Conservation (phyloP, 192 early-diverging fungal genomes). For the Lobosporangium transversale region DNA sequence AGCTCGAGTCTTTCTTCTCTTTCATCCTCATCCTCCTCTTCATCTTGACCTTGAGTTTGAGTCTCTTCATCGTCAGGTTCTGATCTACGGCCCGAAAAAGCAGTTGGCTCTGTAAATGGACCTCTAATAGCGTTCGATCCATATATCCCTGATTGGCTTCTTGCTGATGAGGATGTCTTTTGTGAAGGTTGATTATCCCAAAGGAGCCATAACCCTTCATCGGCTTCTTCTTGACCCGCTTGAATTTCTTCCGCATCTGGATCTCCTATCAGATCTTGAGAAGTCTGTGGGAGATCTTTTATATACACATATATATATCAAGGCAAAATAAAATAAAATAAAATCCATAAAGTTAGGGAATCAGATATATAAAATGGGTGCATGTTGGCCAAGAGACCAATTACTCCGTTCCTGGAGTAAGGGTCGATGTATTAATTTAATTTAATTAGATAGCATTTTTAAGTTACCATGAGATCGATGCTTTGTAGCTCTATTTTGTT, state of each 20-base stretch:
- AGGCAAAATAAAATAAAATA: not conserved
- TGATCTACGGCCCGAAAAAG: no score
- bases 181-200: no score
- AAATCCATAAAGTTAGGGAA: not conserved
- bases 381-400: not conserved
- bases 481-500: not conserved
- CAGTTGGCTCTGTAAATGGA: no score
- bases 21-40: conserved; percentile 4
- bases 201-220: conserved; percentile 45
- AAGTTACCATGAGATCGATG: not conserved
- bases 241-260: conserved; percentile 39
- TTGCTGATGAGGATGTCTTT: no score
- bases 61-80: no score
- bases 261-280: conserved; percentile 14
- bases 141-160: no score
- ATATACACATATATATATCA: not conserved
- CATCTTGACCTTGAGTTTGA: no score
- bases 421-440: no score
- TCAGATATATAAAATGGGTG: not conserved
- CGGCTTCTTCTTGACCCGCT: conserved; percentile 34
- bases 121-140: no score
- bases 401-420: no score
- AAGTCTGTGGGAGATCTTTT: not conserved
- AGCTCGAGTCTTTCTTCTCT: conserved; percentile 27
- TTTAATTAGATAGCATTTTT: no score